phyloP scores from a whole-genome alignment of 202 grass and related monocot species.

The Elaeis oleifera region DNA sequence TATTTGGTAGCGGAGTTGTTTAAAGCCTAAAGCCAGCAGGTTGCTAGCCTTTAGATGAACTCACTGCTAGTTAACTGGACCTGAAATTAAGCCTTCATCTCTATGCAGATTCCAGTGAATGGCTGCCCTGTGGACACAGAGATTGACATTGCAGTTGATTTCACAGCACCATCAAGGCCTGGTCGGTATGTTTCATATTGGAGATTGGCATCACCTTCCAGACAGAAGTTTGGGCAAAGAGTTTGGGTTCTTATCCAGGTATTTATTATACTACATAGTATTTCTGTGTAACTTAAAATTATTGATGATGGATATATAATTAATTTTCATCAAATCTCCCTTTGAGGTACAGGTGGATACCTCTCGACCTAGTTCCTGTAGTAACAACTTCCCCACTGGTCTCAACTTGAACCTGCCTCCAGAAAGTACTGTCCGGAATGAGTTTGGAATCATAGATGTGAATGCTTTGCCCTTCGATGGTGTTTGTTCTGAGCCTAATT shows the following conservation, averaged over 20 bases:
- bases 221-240: slow-evolving; percentile 57
- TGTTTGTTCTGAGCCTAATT: slow-evolving; percentile 1
- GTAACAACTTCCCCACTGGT: slow-evolving; percentile 12
- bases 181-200: slow-evolving; percentile 76
- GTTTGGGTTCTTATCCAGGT: slow-evolving; percentile 91
- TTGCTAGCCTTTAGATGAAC: no score
- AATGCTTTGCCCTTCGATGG: slow-evolving; percentile 28
- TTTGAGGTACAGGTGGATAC: slow-evolving; percentile 42
- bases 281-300: neutral
- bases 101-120: slow-evolving; percentile 42
- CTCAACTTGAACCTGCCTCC: slow-evolving; percentile 44
- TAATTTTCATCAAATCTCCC: neutral
- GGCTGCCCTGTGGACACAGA: slow-evolving; percentile 37
- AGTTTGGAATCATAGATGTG: slow-evolving; percentile 30
- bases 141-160: slow-evolving; percentile 53
- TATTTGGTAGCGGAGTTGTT: no score
- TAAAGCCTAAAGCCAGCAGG: no score
- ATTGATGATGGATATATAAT: no score
- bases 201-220: slow-evolving; percentile 61
- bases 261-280: slow-evolving; percentile 2
- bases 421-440: slow-evolving; percentile 13
- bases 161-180: slow-evolving; percentile 53
- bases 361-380: slow-evolving; percentile 12
- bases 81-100: no score
- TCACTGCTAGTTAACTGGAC: no score